Conservation (phyloP, 176 grass and related monocot genomes). For the Aegilops sharonensis region DNA sequence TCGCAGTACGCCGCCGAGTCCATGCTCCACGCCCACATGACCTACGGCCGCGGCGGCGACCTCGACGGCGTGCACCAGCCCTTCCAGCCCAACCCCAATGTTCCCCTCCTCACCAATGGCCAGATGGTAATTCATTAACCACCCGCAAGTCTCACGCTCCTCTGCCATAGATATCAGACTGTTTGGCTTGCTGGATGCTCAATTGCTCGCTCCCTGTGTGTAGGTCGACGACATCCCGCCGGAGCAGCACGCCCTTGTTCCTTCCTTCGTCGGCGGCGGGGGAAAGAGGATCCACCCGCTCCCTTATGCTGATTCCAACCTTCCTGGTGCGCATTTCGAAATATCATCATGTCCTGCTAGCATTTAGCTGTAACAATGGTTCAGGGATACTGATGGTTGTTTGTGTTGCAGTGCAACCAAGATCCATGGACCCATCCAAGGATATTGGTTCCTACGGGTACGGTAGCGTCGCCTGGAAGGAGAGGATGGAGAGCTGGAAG, state of each 20-base stretch:
- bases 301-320: slow-evolving; percentile 58
- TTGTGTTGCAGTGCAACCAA: slow-evolving; percentile 56
- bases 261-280: slow-evolving; percentile 67
- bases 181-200: not conserved
- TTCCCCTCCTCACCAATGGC: slow-evolving; percentile 76
- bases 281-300: slow-evolving; percentile 87
- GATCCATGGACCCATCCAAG: slow-evolving; percentile 89
- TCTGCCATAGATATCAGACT: not conserved
- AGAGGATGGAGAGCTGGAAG: slow-evolving; percentile 89
- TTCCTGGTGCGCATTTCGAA: slow-evolving; percentile 44
- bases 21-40: slow-evolving; percentile 71
- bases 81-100: slow-evolving; percentile 55
- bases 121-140: slow-evolving; percentile 47
- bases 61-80: slow-evolving; percentile 35
- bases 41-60: slow-evolving; percentile 64
- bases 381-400: not conserved
- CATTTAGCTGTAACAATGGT: not conserved
- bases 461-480: slow-evolving; percentile 85
- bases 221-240: slow-evolving; percentile 84
- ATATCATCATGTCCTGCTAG: not conserved
- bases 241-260: slow-evolving; percentile 79
- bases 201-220: not conserved
- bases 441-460: slow-evolving; percentile 79
- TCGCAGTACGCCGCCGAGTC: slow-evolving; percentile 53
- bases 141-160: not conserved